These are phyloP conservation scores for Xylariomycetidae sp. DNA, from an alignment of 2,329 filamentous ascomycete species.

Conservation along the genomic window DNA sequence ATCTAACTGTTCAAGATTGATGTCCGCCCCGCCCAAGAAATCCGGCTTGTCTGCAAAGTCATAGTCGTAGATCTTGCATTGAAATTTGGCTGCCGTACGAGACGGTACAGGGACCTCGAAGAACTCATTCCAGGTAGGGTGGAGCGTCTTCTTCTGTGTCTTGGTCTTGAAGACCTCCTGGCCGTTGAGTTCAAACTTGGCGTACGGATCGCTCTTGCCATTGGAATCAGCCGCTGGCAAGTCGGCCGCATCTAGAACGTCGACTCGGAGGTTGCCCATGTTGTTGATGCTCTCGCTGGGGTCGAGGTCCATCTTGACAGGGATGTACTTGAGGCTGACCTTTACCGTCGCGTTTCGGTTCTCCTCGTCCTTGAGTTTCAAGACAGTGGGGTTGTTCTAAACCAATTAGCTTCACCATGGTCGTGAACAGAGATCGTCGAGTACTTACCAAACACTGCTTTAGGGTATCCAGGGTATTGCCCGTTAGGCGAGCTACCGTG, in stretches of 20 bases:
- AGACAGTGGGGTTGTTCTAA: constrained; percentile 80
- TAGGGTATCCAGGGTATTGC: constrained; percentile 79
- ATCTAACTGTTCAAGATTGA: constrained; percentile 74
- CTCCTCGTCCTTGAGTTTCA: constrained; percentile 73
- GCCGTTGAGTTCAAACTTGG: constrained; percentile 86
- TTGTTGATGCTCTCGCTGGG: constrained; percentile 98
- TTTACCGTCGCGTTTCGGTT: constrained; percentile 74
- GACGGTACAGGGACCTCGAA: constrained; percentile 82
- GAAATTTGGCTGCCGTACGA: constrained; percentile 77
- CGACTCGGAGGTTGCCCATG: constrained; percentile 91
- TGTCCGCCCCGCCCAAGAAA: constrained; percentile 69
- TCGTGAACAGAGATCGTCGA: background rate
- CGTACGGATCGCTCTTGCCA: constrained; percentile 94
- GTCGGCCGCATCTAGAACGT: constrained; percentile 78
- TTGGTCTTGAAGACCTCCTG: constrained; percentile 93
- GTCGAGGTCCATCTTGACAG: constrained; percentile 88
- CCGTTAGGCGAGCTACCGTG: constrained; percentile 74
- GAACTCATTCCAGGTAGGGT: constrained; percentile 92
- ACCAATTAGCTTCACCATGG: constrained; percentile 11
- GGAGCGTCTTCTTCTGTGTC: constrained; percentile 91
- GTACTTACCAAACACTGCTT: constrained; percentile 73
- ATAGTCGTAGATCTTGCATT: constrained; percentile 84
- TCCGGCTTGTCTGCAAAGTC: constrained; percentile 96
- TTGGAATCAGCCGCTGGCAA: constrained; percentile 94
- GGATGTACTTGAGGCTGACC: constrained; percentile 90